These are phyloP conservation scores for Wickerhamomyces queroliae DNA, from an alignment of 805 yeast genomes.

Conservation along the genomic window DNA sequence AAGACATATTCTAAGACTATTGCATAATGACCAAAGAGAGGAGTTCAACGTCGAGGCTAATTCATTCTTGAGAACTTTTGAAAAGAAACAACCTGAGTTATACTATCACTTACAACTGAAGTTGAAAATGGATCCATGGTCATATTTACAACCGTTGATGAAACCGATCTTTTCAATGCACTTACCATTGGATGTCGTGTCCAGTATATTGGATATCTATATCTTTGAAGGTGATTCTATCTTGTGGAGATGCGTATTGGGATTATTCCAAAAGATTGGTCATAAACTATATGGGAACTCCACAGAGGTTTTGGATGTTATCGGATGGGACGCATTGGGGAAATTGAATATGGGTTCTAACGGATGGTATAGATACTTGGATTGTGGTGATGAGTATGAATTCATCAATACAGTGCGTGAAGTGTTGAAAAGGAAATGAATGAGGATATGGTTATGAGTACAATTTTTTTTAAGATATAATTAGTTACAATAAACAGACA, in stretches of 20 bases:
- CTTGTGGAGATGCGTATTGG: slow-evolving; percentile 47
- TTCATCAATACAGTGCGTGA: slow-evolving; percentile 38
- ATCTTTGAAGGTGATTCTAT: slow-evolving; percentile 58
- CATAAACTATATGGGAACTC: slow-evolving; percentile 46
- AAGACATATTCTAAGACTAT: slow-evolving; percentile 26
- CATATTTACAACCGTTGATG: slow-evolving; percentile 38
- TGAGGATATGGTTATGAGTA: too few relatives aligned
- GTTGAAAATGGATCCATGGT: slow-evolving; percentile 33
- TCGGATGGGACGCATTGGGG: slow-evolving; percentile 30
- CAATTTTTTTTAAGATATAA: not conserved
- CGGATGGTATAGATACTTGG: slow-evolving; percentile 28
- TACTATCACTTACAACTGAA: slow-evolving; percentile 41
- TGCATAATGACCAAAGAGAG: slow-evolving; percentile 24
- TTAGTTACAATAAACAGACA: too few relatives aligned
- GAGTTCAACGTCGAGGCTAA: slow-evolving; percentile 31
- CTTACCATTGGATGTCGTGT: slow-evolving; percentile 39
- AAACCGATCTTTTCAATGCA: slow-evolving; percentile 40
- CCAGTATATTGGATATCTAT: slow-evolving; percentile 50
- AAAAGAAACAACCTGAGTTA: slow-evolving; percentile 37
- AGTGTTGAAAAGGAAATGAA: slow-evolving; percentile 25
- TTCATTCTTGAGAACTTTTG: slow-evolving; percentile 44
- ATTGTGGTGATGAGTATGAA: slow-evolving; percentile 44
- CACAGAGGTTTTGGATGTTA: slow-evolving; percentile 36
- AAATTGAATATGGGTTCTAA: slow-evolving; percentile 17
- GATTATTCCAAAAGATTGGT: slow-evolving; percentile 40